Base-by-base conservation (phyloP, 2,329 filamentous ascomycete genomes). In the Aschersonia sp. region DNA sequence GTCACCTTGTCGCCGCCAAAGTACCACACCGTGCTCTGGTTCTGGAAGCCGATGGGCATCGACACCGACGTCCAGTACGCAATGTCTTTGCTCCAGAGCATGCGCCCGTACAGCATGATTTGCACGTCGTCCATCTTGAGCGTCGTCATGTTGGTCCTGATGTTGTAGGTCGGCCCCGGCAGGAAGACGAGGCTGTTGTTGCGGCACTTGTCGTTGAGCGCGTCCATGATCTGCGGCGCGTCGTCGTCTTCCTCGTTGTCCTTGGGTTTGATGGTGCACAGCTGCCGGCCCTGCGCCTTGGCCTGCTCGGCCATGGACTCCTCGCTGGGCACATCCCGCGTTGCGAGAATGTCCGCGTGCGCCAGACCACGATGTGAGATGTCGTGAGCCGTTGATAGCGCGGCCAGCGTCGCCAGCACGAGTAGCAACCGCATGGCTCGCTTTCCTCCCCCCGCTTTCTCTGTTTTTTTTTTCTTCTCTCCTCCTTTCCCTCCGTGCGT, bases 1-100 rank as follows among this genome's bases (percentile, higher is more conserved):
- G 61, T 57, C 30, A 81, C 61, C 32, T 70, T 66, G 10, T 71
- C 60, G 5, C 77, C 77, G 12, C 76, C 74, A 51, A 78, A 67
- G 46, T 70, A 59, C 70, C 71, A 77, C 1, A 71, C 73, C 0
- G 71, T 72, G 11, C 67, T 71, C 50, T 76, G 73, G 51, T 77
- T 75, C 56, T 78, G 73, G 54, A 73, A 77, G 5, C 68, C 70
- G 6, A 77, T 63, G 0, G 68, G 64, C 50, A 76, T 64, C 5
- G 70, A 73, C 39, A 72, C 62, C 8, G 63, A 63, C 1, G 73
- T 64, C 73, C 73, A 77, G 58, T 76, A 77, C 6, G 61, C 51
- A 7, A 76, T 68, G 50, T 74, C 63, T 1, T 61, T 61, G 45
- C 62, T 65, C 66, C 70, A 72, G 22, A 64, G 57, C 30, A 67